A percentile compares a stretch with the other conserved stretches of the same genome.
These are phyloP conservation scores for Houttuynia cordata DNA, from an alignment of 164 flowering plant species.

Conservation along the genomic window DNA sequence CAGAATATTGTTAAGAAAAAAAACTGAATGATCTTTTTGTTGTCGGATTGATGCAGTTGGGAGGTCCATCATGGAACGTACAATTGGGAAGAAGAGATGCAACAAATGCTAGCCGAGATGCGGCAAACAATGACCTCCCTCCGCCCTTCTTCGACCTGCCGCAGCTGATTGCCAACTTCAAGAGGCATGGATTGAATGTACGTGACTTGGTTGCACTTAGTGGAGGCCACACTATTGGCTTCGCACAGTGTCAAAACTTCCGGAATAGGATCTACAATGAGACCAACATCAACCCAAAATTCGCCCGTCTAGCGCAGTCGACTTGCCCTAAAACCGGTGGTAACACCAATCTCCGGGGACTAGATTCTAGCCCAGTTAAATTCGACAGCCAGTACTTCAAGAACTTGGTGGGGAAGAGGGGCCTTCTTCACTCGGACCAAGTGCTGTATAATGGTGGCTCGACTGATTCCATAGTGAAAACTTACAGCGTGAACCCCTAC, in stretches of 20 bases:
- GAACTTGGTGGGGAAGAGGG: conserved; percentile 30
- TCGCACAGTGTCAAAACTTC: conserved; percentile 54
- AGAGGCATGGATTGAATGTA: conserved; percentile 4
- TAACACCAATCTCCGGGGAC: conserved; percentile 44
- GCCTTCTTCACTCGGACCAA: conserved; percentile 61
- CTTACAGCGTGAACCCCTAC: neutral
- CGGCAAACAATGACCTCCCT: conserved; percentile 54
- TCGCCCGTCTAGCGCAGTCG: conserved; percentile 24
- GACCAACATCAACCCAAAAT: conserved; percentile 36
- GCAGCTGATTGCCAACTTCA: conserved; percentile 34
- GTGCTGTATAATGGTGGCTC: conserved; percentile 35
- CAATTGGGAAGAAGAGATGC: conserved; percentile 68
- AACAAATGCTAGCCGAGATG: conserved; percentile 45
- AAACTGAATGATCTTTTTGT: too few species aligned
- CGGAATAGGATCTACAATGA: conserved; percentile 58
- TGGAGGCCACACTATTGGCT: conserved; percentile 30
- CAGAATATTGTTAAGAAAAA: too few species aligned
- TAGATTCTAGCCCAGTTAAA: conserved; percentile 33
- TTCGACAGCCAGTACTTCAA: conserved; percentile 45
- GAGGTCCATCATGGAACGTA: conserved; percentile 65
- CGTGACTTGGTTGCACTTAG: conserved; percentile 42
- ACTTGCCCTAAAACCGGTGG: conserved; percentile 44
- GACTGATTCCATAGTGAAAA: conserved; percentile 21
- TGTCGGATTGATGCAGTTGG: conserved; percentile 25
- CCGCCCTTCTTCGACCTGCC: conserved; percentile 42